Percentiles rank a stretch among this genome's conserved stretches.
Conservation (phyloP, 164 flowering plant genomes). For the Dillenia turbinata region DNA sequence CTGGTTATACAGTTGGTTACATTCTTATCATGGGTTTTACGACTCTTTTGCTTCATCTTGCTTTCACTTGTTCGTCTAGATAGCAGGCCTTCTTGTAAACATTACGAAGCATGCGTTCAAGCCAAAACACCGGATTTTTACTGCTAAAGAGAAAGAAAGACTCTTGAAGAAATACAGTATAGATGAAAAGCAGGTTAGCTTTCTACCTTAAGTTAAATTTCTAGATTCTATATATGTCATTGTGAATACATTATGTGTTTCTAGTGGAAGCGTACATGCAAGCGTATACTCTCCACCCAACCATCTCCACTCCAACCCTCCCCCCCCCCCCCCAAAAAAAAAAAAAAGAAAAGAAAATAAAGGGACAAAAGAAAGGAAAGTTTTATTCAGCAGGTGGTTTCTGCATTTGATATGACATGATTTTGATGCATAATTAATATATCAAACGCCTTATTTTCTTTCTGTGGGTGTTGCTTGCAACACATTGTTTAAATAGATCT, state of each 20-base stretch:
- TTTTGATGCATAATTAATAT: no score
- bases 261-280: no score
- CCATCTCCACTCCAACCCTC: no score
- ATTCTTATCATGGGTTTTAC: background rate
- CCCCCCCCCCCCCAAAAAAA: no score
- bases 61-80: slow-evolving; percentile 23
- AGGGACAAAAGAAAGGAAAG: no score
- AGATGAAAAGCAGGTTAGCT: slow-evolving; percentile 79
- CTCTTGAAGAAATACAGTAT: slow-evolving; percentile 60
- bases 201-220: background rate
- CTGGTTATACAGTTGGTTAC: background rate
- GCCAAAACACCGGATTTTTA: slow-evolving; percentile 76
- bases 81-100: slow-evolving; percentile 64
- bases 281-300: no score
- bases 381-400: no score
- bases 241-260: background rate
- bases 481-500: no score
- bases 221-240: background rate
- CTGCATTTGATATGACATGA: no score
- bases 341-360: no score
- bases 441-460: no score
- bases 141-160: slow-evolving; percentile 52
- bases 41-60: background rate
- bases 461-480: no score
- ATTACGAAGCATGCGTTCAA: slow-evolving; percentile 74